Evolutionary conservation across 2,329 filamentous ascomycete species (phyloP).

Genomic region (Rhynchosporium graminicola): DNA sequence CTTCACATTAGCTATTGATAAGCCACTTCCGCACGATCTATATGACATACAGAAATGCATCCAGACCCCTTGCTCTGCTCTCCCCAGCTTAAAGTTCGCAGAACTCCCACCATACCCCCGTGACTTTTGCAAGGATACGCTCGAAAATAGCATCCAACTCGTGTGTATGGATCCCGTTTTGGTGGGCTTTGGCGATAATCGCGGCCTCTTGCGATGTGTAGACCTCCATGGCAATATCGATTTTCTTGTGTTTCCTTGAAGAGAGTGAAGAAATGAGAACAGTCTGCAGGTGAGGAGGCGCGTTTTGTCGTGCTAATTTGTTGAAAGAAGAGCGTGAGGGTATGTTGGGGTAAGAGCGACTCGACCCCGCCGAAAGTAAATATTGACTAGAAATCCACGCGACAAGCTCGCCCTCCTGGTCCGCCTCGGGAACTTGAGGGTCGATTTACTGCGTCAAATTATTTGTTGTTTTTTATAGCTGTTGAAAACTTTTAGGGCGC

Average conservation of each 20-base stretch:
- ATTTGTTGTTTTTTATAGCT: no score
- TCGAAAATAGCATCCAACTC: slow-evolving; percentile 3
- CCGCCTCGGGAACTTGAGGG: no score
- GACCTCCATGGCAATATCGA: not conserved
- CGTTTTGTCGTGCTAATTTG: not conserved
- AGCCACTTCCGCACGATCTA: no score
- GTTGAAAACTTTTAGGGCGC: no score
- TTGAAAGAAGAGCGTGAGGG: not conserved
- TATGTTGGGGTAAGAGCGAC: not conserved
- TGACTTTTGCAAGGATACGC: not conserved
- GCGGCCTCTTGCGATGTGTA: slow-evolving; percentile 10
- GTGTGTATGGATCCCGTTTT: not conserved
- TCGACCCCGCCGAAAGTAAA: not conserved
- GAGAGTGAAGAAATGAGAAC: not conserved
- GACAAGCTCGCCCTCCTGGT: not conserved
- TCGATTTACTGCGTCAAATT: no score
- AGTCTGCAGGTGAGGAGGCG: not conserved
- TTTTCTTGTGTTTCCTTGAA: not conserved
- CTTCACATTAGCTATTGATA: not conserved
- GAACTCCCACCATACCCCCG: not conserved
- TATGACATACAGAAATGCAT: slow-evolving; percentile 20
- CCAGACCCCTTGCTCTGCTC: slow-evolving; percentile 21
- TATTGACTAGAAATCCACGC: not conserved
- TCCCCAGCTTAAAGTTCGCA: slow-evolving; percentile 10
- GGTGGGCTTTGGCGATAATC: slow-evolving; percentile 1